Conservation (phyloP, 495 filamentous ascomycete genomes). For the Halenospora varia region DNA sequence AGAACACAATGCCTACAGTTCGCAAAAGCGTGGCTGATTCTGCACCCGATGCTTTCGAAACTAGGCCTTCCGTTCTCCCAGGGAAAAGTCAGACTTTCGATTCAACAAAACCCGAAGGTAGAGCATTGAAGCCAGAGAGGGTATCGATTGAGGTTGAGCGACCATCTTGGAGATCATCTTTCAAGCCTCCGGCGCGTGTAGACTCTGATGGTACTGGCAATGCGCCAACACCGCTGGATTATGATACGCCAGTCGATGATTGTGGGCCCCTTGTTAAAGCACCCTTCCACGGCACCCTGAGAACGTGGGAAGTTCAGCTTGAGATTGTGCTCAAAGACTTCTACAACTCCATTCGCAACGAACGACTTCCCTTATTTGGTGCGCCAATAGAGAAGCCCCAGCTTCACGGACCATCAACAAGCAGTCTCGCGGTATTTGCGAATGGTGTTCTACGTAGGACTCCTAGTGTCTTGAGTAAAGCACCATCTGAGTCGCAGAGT, state of each 20-base stretch:
- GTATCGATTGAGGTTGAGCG: slow-evolving; percentile 39
- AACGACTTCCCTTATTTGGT: slow-evolving; percentile 79
- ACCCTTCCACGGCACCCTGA: slow-evolving; percentile 71
- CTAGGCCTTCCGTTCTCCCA: slow-evolving; percentile 37
- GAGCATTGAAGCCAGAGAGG: slow-evolving; percentile 27
- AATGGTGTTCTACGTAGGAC: slow-evolving; percentile 68
- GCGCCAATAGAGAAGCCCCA: slow-evolving; percentile 32
- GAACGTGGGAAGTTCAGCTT: slow-evolving; percentile 85
- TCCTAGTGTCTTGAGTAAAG: slow-evolving; percentile 88
- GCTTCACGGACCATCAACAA: slow-evolving; percentile 28
- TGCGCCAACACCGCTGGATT: slow-evolving; percentile 22
- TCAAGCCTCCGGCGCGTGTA: slow-evolving; percentile 33
- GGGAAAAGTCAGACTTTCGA: slow-evolving; percentile 26
- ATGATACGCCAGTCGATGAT: slow-evolving; percentile 30
- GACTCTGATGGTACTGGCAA: slow-evolving; percentile 30
- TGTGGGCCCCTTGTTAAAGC: slow-evolving; percentile 71
- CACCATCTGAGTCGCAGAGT: slow-evolving; percentile 68
- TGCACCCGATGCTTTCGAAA: slow-evolving; percentile 61
- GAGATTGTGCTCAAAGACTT: slow-evolving; percentile 89
- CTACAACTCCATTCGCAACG: slow-evolving; percentile 81
- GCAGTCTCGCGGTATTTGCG: slow-evolving; percentile 51
- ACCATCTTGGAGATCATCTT: slow-evolving; percentile 26
- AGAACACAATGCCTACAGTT: slow-evolving; percentile 93
- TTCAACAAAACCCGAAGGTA: slow-evolving; percentile 1
- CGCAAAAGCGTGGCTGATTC: slow-evolving; percentile 68